phyloP scores from a whole-genome alignment of 176 grass and related monocot species.

The Juncus inflexus region DNA sequence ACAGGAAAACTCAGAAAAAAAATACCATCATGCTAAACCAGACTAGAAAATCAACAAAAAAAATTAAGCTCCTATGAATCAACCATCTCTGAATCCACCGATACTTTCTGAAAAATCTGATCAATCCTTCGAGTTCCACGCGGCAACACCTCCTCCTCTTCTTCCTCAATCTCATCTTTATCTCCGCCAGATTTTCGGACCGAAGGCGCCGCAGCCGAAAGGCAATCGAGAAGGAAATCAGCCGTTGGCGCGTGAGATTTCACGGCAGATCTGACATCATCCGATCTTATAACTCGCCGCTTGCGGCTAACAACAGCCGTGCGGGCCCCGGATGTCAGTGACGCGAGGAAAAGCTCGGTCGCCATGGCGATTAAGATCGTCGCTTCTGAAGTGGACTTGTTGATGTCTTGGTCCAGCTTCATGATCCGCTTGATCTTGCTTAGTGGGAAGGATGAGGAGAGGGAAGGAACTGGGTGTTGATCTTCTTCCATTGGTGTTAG shows the following conservation, averaged over 20 bases:
- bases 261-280: conserved; percentile 52
- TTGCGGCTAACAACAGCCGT: conserved; percentile 29
- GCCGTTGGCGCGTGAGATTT: conserved; percentile 56
- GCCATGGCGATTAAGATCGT: conserved; percentile 59
- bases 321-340: conserved; percentile 44
- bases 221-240: conserved; percentile 80
- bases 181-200: neutral
- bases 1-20: neutral
- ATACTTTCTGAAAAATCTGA: conserved; percentile 68
- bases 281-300: conserved; percentile 39
- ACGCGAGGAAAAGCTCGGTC: conserved; percentile 70
- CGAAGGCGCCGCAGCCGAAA: conserved; percentile 28
- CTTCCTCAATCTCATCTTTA: neutral
- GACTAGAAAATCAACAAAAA: neutral
- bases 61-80: conserved; percentile 1
- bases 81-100: conserved; percentile 21
- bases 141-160: conserved; percentile 29
- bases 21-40: too few relatives aligned
- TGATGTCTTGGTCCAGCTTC: conserved; percentile 73
- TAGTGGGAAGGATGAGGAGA: conserved; percentile 40
- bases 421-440: conserved; percentile 84
- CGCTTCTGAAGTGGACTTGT: conserved; percentile 72
- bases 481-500: neutral
- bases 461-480: neutral
- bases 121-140: conserved; percentile 76